A percentile compares a stretch with the other conserved stretches of the same genome.
Conservation (phyloP, 257 asterid genomes). For the Ilex aquifolium region DNA sequence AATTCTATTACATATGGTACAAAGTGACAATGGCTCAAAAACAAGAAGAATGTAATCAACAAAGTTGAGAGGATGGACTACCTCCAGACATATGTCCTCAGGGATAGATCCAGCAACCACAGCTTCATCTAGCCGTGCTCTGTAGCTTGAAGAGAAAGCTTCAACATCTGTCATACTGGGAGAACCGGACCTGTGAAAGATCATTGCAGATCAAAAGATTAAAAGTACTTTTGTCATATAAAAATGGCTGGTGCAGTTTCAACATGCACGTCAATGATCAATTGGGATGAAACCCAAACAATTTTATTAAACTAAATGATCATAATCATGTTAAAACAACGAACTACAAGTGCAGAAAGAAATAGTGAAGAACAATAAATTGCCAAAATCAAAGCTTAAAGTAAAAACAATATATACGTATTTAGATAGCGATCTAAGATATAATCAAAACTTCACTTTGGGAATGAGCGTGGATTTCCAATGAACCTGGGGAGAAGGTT, state of each 20-base stretch:
- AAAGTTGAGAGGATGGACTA: constrained; percentile 16
- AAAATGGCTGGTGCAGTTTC: not conserved
- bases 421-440: too few species aligned
- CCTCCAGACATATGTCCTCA: constrained; percentile 61
- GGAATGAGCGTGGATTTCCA: too few species aligned
- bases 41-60: not conserved
- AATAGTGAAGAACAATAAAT: too few species aligned
- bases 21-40: not conserved
- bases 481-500: too few species aligned
- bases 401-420: too few species aligned
- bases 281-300: not conserved
- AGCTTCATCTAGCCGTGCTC: constrained; percentile 68
- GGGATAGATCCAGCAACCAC: constrained; percentile 61
- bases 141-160: constrained; percentile 58
- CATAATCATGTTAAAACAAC: not conserved
- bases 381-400: too few species aligned
- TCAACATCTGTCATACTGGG: constrained; percentile 75
- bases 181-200: constrained; percentile 73
- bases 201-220: not conserved
- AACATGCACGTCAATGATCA: not conserved
- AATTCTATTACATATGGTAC: not conserved
- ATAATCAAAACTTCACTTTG: too few species aligned
- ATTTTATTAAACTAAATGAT: not conserved
- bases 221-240: not conserved
- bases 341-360: too few species aligned